These are phyloP conservation scores for Micractinium conductrix DNA, from an alignment of 139 green algal species.

Conservation along the genomic window DNA sequence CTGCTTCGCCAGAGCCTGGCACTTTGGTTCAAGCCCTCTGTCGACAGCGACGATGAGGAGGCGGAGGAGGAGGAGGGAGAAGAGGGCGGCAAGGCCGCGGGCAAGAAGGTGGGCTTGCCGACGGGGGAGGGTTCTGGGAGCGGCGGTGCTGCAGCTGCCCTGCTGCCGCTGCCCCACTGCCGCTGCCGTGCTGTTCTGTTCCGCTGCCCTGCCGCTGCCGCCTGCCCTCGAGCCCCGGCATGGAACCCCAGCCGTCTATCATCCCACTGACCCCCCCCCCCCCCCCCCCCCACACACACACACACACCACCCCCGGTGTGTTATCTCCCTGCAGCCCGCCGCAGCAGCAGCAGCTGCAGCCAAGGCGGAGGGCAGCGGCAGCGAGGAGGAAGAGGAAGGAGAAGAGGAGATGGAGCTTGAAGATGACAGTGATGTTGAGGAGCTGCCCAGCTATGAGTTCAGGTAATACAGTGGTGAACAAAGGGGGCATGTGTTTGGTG, in stretches of 20 bases:
- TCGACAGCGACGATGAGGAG: constrained; percentile 34
- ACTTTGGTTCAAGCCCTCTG: constrained; percentile 66
- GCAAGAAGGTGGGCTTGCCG: not conserved
- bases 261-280: no score
- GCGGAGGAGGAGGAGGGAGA: not conserved
- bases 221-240: no score
- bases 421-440: not conserved
- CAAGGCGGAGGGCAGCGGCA: not conserved
- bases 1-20: constrained; percentile 71
- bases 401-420: not conserved
- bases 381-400: not conserved
- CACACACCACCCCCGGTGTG: not conserved
- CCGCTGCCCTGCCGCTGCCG: no score
- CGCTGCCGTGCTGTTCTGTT: no score
- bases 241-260: no score
- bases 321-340: not conserved
- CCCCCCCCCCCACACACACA: not conserved
- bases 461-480: no score
- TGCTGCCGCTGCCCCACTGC: no score
- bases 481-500: no score
- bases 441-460: constrained; percentile 80
- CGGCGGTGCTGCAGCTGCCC: no score
- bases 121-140: no score
- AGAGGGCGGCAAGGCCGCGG: not conserved
- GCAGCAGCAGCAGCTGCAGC: not conserved